Evolutionary conservation across 2,329 filamentous ascomycete species (phyloP), one percentile per base, ranked within the genome.

Genomic region (Pseudocercospora crystallina): DNA sequence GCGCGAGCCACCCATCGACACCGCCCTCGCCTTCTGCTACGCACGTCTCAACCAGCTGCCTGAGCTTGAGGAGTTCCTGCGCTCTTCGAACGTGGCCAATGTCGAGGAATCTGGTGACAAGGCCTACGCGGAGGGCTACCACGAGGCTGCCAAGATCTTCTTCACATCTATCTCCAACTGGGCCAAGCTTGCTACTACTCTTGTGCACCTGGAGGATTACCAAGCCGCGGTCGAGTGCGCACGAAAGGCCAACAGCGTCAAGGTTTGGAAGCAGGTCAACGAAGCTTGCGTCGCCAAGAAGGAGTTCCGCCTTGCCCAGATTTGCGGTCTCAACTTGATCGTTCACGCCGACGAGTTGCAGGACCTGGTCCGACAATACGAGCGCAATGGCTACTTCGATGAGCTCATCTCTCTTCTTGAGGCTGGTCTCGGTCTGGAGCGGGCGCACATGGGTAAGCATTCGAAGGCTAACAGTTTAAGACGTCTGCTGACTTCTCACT

Each of bases 211-310:
- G 5, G 87, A 86, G 59, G 94, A 99, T 63, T 97, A 99, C 77
- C 95, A 99, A 73, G 90, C 90, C 62, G 94, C 94, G 39, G 94
- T 99, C 36, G 94, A 99, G 71, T 96, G 90, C 66, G 94, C 95
- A 20, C 89, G 94, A 70, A 97, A 99, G 77, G 94, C 94, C 64
- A 99, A 97, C 80, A 97, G 90, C 73, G 91, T 96, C 74, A 96
- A 95, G 78, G 94, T 99, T 45, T 99, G 94, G 94, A 95, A 94
- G 75, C 89, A 99, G 74, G 94, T 99, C 61, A 95, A 97, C 74
- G 87, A 90, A 68, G 94, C 92, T 15, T 99, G 94, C 68, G 89
- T 99, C 60, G 84, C 83, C 56, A 99, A 97, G 84, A 97, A 96
- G 78, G 94, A 99, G 71, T 99, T 99, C 84, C 89, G 92, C 56